Base-by-base conservation (phyloP, 2,329 filamentous ascomycete species). In the Pestalotiopsis sp. region DNA sequence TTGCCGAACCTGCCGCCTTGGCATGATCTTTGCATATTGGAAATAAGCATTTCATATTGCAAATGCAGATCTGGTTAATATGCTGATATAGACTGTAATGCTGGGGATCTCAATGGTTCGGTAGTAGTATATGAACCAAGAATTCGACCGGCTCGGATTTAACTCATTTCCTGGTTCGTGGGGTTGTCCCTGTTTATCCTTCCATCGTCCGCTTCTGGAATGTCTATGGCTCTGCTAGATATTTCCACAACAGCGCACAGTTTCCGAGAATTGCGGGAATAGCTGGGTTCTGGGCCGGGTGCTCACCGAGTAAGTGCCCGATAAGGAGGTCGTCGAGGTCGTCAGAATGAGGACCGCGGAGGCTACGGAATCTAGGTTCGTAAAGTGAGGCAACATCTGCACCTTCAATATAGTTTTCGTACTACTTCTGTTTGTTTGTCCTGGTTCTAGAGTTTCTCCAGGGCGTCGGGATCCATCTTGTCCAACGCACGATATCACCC, bases 1-100 rank as follows among this genome's bases (percentile, higher is more conserved):
- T 23, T 59, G 25, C 57, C 57, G 57, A 59, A 59, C 12, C 57
- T 59, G 57, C 57, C 57, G 57, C 27, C 57, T 59, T 59, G 57
- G 57, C 57, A 59, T 52, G 45, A 52, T 52, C 6, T 52, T 1
- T 52, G 45, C 45, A 52, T n/a, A 52, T 52, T 52, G 45, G 6
- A 52, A 52, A 52, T 52, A 52, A 52, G 45, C 45, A 17, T 52
- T 52, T 52, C 45, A 52, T 52, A 52, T 52, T 52, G 45, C 45
- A 52, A 52, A 12, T 52, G 45, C 9, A 52, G 45, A 52, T 52
- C 45, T 52, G 45, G 23, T 52, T 52, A 36, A 36, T 52, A 20
- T 9, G 45, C 11, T 52, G 14, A 52, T 52, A 52, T 52, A 52
- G 3, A 52, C 6, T 20, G 45, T 20, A n/a, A 52, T 52, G 45